Evolutionary conservation across 805 yeast species (phyloP).

Genomic region (Teunomyces lycoperdinae): DNA sequence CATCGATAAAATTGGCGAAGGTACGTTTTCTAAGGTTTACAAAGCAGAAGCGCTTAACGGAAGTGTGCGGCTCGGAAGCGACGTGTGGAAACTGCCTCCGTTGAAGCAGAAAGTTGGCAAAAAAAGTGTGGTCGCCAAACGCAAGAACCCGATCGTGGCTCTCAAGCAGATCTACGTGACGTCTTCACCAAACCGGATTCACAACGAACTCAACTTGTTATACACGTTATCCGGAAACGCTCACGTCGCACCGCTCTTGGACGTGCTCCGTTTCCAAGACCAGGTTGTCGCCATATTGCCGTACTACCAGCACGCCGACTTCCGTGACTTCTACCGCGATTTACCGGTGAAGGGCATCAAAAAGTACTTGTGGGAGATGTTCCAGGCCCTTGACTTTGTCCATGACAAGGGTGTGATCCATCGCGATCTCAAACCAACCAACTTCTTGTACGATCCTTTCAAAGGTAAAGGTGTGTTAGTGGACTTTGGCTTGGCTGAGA

Average conservation of each 20-base stretch:
- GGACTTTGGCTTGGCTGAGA: constrained; percentile 91
- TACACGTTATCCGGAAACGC: constrained; percentile 65
- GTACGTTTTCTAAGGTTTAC: constrained; percentile 62
- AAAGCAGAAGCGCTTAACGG: constrained; percentile 54
- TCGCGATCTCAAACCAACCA: constrained; percentile 52
- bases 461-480: constrained; percentile 76
- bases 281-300: constrained; percentile 93
- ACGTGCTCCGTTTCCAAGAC: constrained; percentile 82
- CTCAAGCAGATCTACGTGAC: constrained; percentile 92
- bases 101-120: constrained; percentile 26
- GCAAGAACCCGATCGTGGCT: constrained; percentile 63
- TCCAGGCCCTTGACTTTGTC: constrained; percentile 71
- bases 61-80: constrained; percentile 35
- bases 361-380: constrained; percentile 73
- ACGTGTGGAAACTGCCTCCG: constrained; percentile 46
- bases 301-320: constrained; percentile 86
- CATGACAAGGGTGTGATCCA: constrained; percentile 40
- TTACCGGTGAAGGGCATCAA: constrained; percentile 77
- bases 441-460: constrained; percentile 66
- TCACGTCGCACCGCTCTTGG: constrained; percentile 84
- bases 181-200: constrained; percentile 87
- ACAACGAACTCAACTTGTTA: constrained; percentile 79
- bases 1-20: constrained; percentile 63
- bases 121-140: constrained; percentile 16
- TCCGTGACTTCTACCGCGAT: constrained; percentile 80